phyloP scores from a whole-genome alignment of 768 basidiomycete genomes.

The Cystoderma amianthinum region DNA sequence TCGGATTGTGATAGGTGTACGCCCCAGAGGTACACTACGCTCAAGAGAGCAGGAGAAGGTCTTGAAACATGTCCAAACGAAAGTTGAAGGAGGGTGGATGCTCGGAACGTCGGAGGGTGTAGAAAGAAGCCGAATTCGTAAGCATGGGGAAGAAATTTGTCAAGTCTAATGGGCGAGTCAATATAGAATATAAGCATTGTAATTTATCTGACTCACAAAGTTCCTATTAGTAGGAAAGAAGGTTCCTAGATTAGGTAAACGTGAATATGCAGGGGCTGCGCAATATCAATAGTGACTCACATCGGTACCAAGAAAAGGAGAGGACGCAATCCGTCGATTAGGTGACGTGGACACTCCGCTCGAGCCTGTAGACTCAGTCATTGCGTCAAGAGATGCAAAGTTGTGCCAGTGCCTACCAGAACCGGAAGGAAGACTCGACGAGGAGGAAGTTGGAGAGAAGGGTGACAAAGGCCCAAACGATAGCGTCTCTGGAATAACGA shows the following conservation, averaged over 20 bases:
- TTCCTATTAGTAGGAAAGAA: conserved; percentile 25
- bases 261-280: conserved; percentile 4
- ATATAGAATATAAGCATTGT: not conserved
- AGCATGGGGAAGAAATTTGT: conserved; percentile 51
- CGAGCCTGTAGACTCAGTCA: conserved; percentile 35
- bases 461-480: conserved; percentile 26
- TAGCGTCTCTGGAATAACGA: conserved; percentile 22
- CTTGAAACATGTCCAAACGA: conserved; percentile 40
- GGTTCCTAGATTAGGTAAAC: conserved; percentile 28
- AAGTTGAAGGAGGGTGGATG: conserved; percentile 37
- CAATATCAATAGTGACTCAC: conserved; percentile 16
- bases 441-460: conserved; percentile 36
- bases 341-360: conserved; percentile 35
- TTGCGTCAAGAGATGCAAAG: conserved; percentile 25
- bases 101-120: conserved; percentile 37
- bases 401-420: conserved; percentile 33
- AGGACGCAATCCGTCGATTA: conserved; percentile 22
- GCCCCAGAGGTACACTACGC: conserved; percentile 46
- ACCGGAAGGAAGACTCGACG: conserved; percentile 42
- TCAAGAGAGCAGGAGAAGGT: conserved; percentile 42
- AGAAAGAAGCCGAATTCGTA: conserved; percentile 66
- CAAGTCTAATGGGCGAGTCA: conserved; percentile 32
- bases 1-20: conserved; percentile 39
- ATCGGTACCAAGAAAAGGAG: conserved; percentile 31
- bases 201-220: conserved; percentile 21